Percentiles rank a stretch among this genome's conserved stretches.
These are phyloP conservation scores for Parafenestella ontariensis DNA, from an alignment of 2,329 filamentous ascomycete genomes.

Conservation along the genomic window DNA sequence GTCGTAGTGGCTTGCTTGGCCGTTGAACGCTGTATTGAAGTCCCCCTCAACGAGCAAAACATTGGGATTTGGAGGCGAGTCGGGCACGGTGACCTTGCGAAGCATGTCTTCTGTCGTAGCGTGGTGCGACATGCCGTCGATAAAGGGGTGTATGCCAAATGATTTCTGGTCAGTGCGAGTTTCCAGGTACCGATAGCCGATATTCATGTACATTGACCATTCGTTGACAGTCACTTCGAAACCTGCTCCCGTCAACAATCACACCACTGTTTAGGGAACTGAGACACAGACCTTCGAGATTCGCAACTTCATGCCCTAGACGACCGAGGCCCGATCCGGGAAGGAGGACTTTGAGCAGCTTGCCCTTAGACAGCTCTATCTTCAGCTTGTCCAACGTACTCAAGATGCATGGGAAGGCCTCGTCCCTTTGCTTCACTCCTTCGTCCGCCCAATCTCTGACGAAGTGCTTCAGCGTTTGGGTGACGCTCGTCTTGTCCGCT, in stretches of 20 bases:
- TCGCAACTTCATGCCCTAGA: constrained; percentile 60
- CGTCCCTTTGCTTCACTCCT: constrained; percentile 56
- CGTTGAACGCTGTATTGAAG: constrained; percentile 56
- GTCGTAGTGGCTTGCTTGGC: constrained; percentile 51
- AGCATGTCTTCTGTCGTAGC: constrained; percentile 57
- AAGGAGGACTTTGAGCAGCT: constrained; percentile 53
- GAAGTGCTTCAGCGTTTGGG: constrained; percentile 64
- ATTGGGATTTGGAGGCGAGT: constrained; percentile 34
- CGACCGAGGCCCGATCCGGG: constrained; percentile 63
- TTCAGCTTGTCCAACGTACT: constrained; percentile 23
- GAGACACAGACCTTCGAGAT: constrained; percentile 45
- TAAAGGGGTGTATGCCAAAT: constrained; percentile 57
- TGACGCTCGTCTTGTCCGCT: constrained; percentile 58
- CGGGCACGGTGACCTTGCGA: constrained; percentile 57
- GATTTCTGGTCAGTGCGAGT: constrained; percentile 30
- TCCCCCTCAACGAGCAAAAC: constrained; percentile 64
- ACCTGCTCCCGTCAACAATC: constrained; percentile 29
- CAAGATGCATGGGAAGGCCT: constrained; percentile 47
- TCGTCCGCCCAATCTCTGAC: constrained; percentile 64
- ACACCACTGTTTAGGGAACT: background rate
- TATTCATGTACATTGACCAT: constrained; percentile 66
- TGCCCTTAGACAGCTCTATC: rapidly evolving
- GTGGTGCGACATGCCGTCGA: constrained; percentile 66
- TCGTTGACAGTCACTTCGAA: constrained; percentile 65
- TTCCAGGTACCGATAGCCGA: constrained; percentile 60